Evolutionary conservation across 1,284 basidiomycete genomes (phyloP).

Genomic region (Fomitopsis pinicola): DNA sequence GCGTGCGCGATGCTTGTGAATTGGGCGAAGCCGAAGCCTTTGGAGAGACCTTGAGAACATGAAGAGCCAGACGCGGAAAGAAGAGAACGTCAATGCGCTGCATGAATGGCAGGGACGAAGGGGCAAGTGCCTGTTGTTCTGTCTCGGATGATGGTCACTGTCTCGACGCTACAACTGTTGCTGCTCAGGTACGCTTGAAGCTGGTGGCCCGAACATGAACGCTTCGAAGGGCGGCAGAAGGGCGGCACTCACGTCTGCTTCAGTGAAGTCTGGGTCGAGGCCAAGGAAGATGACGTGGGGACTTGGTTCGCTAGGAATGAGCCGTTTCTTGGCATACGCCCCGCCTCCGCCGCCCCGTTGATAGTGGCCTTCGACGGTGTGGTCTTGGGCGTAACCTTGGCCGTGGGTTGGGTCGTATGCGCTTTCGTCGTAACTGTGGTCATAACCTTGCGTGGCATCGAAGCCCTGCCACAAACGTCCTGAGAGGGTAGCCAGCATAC

Average conservation of each 20-base stretch:
- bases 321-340: conserved; percentile 61
- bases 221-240: conserved; percentile 30
- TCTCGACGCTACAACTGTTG: conserved; percentile 72
- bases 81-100: conserved; percentile 64
- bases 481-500: neutral
- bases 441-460: conserved; percentile 36
- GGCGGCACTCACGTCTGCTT: conserved; percentile 72
- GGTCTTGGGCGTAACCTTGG: conserved; percentile 36
- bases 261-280: conserved; percentile 83
- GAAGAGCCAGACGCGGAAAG: conserved; percentile 47
- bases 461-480: conserved; percentile 38
- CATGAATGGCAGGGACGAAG: conserved; percentile 61
- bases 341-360: conserved; percentile 27
- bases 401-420: conserved; percentile 33
- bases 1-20: conserved; percentile 83
- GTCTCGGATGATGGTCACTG: conserved; percentile 91
- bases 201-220: conserved; percentile 35
- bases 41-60: conserved; percentile 75
- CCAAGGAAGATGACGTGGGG: conserved; percentile 91
- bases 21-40: conserved; percentile 92
- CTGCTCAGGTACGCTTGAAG: conserved; percentile 74
- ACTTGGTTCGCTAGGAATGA: conserved; percentile 75
- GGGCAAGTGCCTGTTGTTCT: conserved; percentile 88
- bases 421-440: conserved; percentile 39
- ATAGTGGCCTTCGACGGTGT: conserved; percentile 36